Base-by-base conservation (phyloP, 805 yeast genomes). In the Kuraishia floccosa region DNA sequence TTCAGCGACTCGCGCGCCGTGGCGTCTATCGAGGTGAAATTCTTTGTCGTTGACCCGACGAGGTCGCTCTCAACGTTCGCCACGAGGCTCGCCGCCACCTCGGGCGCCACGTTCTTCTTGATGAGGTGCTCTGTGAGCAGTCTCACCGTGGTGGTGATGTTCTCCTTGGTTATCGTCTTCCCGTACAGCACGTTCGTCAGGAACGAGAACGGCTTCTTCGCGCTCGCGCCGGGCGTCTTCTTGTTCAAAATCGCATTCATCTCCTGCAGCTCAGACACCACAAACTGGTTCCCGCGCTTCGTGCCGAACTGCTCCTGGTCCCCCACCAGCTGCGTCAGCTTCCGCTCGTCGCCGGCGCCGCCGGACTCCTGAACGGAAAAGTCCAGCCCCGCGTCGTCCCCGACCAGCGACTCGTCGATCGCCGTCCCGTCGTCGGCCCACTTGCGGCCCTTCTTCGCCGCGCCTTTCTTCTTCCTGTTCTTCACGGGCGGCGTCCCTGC, bases 101-200 rank as follows among this genome's bases (percentile, higher is more conserved):
- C 82, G 8, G 94, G 91, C 3, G 96, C 91, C 20, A 89, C 91
- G 45, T 89, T 89, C 44, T 87, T 89, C 39, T 78, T 65, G 37
- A 91, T 71, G 33, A 89, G 60, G 43, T 84, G 93, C 35, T 82
- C 80, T 33, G 72, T 68, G 54, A 91, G 67, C 27, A 76, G 72
- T 24, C 63, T 63, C 15, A 82, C 57, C 2, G 84, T 76, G 26
- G 75, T 72, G 24, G 66, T 66, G 34, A 89, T 60, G 46, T 86
- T 86, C 10, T 65, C 66, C 20, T 68, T 65, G 2, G 73, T 64
- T 25, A 81, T 65, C 5, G 70, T 73, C 46, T 76, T 76, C 31
- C 85, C 84, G 33, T 91, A 89, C 30, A 80, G 60, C 30, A 71
- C 49, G 42, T 69, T 71, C 37, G 68, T 64, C 30, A 80, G 52